phyloP scores from a whole-genome alignment of 1,139 yeast genomes.

The Pichia sp. region DNA sequence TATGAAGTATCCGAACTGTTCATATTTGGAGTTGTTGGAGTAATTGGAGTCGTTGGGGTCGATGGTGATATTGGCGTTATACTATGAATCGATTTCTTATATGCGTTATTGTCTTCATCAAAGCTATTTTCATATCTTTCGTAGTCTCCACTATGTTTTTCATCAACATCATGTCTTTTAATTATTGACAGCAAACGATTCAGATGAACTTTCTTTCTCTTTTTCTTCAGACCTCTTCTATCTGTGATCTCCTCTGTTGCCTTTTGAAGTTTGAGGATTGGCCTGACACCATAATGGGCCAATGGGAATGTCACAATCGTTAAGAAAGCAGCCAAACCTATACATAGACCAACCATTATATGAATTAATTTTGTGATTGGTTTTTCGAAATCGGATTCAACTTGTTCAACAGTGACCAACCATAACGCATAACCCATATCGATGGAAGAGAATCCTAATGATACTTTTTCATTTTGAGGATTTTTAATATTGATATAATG shows the following conservation, averaged over 20 bases:
- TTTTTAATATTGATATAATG: conserved; percentile 46
- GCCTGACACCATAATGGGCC: conserved; percentile 83
- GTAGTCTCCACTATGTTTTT: background rate
- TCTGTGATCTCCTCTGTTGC: conserved; percentile 69
- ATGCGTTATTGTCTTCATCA: background rate
- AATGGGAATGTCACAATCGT: conserved; percentile 74
- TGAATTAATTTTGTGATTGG: conserved; percentile 64
- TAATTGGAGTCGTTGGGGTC: background rate
- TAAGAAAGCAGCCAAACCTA: conserved; percentile 77
- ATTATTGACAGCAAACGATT: conserved; percentile 7
- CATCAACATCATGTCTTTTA: conserved; percentile 2
- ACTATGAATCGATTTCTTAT: background rate
- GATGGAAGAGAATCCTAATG: conserved; percentile 71
- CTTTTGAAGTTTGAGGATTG: conserved; percentile 74
- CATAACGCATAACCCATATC: conserved; percentile 54
- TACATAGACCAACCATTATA: conserved; percentile 74
- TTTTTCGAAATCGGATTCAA: conserved; percentile 53
- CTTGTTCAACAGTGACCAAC: conserved; percentile 76
- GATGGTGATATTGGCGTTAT: background rate
- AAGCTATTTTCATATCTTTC: background rate
- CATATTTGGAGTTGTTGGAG: background rate
- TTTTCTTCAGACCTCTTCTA: conserved; percentile 30
- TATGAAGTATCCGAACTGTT: too few relatives aligned
- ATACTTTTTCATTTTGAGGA: conserved; percentile 45
- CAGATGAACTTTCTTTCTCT: conserved; percentile 12